Conservation (phyloP, 1,284 basidiomycete genomes). For the Amylostereum areolatum region DNA sequence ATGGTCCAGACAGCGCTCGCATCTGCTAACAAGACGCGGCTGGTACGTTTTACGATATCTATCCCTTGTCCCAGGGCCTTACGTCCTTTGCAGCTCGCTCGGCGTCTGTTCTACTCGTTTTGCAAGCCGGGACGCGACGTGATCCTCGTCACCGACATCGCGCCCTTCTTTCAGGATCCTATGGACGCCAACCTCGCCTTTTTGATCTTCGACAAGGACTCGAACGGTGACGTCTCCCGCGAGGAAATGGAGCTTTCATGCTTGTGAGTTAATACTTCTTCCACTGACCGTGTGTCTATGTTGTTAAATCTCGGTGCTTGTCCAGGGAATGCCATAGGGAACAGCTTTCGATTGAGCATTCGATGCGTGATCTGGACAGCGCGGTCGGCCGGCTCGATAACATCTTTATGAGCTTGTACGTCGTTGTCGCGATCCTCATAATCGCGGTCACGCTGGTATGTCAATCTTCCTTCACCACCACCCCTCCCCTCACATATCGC, state of each 20-base stretch:
- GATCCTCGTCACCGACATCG: constrained; percentile 68
- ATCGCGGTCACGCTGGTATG: constrained; percentile 64
- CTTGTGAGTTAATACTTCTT: constrained; percentile 33
- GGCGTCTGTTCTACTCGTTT: constrained; percentile 87
- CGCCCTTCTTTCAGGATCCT: constrained; percentile 61
- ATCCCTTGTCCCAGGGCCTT: not conserved
- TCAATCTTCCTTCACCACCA: constrained; percentile 22
- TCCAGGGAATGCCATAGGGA: constrained; percentile 77
- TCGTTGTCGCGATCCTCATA: constrained; percentile 67
- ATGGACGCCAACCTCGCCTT: constrained; percentile 68
- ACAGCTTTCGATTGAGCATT: constrained; percentile 77
- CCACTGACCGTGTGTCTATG: not conserved
- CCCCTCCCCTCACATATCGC: constrained; percentile 8
- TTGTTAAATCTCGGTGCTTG: constrained; percentile 3
- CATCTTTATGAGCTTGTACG: constrained; percentile 63
- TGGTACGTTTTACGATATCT: constrained; percentile 35
- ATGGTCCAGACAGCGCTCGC: constrained; percentile 77
- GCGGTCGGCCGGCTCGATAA: constrained; percentile 79
- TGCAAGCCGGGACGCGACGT: constrained; percentile 53
- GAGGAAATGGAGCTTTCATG: constrained; percentile 77
- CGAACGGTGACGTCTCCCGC: constrained; percentile 72
- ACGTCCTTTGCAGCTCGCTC: constrained; percentile 53
- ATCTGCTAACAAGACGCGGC: constrained; percentile 78
- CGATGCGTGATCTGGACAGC: constrained; percentile 88
- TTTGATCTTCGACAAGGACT: constrained; percentile 78